Evolutionary conservation across 805 yeast species (phyloP).

Genomic region (Maudiozyma saulgeensis): DNA sequence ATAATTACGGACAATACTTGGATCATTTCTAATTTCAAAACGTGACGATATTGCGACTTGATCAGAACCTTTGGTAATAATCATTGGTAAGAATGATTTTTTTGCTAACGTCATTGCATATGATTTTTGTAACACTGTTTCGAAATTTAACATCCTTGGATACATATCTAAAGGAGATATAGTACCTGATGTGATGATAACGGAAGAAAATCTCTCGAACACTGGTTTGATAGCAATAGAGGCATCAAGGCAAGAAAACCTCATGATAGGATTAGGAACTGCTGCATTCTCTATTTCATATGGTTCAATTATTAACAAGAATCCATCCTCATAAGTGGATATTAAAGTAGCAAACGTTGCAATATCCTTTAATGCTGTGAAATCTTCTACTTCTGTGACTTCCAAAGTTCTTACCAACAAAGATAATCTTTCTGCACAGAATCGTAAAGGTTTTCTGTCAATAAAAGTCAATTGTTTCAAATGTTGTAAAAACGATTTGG

Average conservation of each 20-base stretch:
- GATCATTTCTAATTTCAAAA: slow-evolving; percentile 94
- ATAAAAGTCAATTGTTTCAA: slow-evolving; percentile 87
- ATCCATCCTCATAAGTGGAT: slow-evolving; percentile 90
- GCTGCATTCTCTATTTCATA: slow-evolving; percentile 91
- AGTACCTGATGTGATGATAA: slow-evolving; percentile 94
- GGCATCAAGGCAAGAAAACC: slow-evolving; percentile 93
- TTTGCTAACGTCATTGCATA: slow-evolving; percentile 93
- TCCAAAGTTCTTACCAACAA: slow-evolving; percentile 84
- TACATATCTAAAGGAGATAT: slow-evolving; percentile 98
- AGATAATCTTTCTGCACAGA: slow-evolving; percentile 86
- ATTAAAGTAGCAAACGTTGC: slow-evolving; percentile 95
- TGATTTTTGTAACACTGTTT: slow-evolving; percentile 87
- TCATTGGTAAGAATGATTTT: slow-evolving; percentile 86
- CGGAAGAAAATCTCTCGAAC: slow-evolving; percentile 84
- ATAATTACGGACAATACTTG: slow-evolving; percentile 93
- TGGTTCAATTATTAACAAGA: slow-evolving; percentile 85
- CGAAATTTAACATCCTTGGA: slow-evolving; percentile 91
- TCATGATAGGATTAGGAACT: slow-evolving; percentile 91
- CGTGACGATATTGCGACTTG: slow-evolving; percentile 95
- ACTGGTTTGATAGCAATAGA: slow-evolving; percentile 96
- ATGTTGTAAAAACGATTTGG: slow-evolving; percentile 85
- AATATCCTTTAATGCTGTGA: slow-evolving; percentile 84
- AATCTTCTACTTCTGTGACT: slow-evolving; percentile 80
- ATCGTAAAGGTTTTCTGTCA: slow-evolving; percentile 82
- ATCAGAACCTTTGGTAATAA: slow-evolving; percentile 95